Evolutionary conservation across 495 filamentous ascomycete genomes (phyloP).

Genomic region (Neurospora sp.): DNA sequence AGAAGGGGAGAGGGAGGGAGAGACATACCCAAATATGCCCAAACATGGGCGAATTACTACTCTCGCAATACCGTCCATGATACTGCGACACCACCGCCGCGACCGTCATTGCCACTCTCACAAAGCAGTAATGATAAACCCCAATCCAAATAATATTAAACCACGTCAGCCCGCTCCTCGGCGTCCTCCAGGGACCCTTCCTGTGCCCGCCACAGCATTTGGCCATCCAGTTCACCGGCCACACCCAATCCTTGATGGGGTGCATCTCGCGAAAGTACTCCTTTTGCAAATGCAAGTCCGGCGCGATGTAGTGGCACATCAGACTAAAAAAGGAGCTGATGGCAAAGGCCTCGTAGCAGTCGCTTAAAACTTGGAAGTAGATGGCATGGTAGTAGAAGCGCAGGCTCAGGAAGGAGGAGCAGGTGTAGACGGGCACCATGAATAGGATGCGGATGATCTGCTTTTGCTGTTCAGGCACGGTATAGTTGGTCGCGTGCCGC

Average conservation of each 20-base stretch:
- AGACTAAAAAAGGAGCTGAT: slow-evolving; percentile 89
- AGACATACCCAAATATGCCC: slow-evolving; percentile 69
- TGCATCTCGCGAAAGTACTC: slow-evolving; percentile 66
- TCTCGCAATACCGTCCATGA: slow-evolving; percentile 63
- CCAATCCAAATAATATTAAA: slow-evolving; percentile 87
- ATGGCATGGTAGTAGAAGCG: slow-evolving; percentile 70
- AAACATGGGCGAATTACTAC: slow-evolving; percentile 66
- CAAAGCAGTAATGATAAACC: slow-evolving; percentile 85
- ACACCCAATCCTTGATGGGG: slow-evolving; percentile 61
- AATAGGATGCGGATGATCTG: slow-evolving; percentile 90
- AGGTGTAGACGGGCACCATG: slow-evolving; percentile 80
- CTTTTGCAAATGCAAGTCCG: slow-evolving; percentile 75
- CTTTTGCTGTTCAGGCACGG: slow-evolving; percentile 70
- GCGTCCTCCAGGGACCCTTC: slow-evolving; percentile 55
- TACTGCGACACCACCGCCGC: slow-evolving; percentile 65
- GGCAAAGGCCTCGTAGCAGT: slow-evolving; percentile 89
- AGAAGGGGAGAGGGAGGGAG: not conserved
- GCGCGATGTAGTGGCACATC: slow-evolving; percentile 73
- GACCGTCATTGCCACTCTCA: slow-evolving; percentile 75
- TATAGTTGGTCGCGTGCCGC: slow-evolving; percentile 73
- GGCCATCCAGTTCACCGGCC: slow-evolving; percentile 60
- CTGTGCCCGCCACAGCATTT: slow-evolving; percentile 55
- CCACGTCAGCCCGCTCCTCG: slow-evolving; percentile 81
- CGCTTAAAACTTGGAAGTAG: slow-evolving; percentile 70
- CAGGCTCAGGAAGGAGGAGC: slow-evolving; percentile 68